These are phyloP conservation scores for Tricholoma hemisulphureum DNA, from an alignment of 768 basidiomycete species.

Conservation along the genomic window DNA sequence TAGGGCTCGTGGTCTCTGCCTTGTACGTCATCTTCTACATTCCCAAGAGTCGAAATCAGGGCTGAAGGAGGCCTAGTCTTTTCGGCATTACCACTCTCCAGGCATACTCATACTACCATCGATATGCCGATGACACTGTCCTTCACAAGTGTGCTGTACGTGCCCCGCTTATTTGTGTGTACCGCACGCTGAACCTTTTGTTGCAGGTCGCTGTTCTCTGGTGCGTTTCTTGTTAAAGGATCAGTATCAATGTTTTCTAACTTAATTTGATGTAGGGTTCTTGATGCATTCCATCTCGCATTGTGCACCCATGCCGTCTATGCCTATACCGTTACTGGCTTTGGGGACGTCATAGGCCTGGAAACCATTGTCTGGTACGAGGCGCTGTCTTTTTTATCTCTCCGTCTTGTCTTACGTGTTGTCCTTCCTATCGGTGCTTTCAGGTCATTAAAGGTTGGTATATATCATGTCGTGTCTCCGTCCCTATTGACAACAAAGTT, in stretches of 20 bases:
- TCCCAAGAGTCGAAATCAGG: background rate
- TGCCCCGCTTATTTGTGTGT: background rate
- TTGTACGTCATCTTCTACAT: conserved; percentile 26
- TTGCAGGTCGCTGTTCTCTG: conserved; percentile 34
- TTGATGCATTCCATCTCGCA: conserved; percentile 28
- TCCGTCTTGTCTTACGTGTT: background rate
- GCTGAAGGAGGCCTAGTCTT: conserved; percentile 23
- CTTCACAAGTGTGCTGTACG: conserved; percentile 39
- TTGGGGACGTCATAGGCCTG: conserved; percentile 21
- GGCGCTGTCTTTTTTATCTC: background rate
- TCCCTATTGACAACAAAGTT: background rate
- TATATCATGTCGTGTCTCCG: background rate
- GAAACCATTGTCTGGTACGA: conserved; percentile 10
- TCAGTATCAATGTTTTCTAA: background rate
- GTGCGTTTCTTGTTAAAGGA: conserved; percentile 21
- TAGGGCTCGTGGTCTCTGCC: conserved; percentile 34
- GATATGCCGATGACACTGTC: conserved; percentile 33
- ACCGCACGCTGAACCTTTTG: background rate
- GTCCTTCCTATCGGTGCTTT: background rate
- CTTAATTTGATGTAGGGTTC: conserved; percentile 15
- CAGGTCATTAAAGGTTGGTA: conserved; percentile 27
- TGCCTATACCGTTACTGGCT: conserved; percentile 22
- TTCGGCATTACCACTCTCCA: conserved; percentile 42
- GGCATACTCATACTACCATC: conserved; percentile 40
- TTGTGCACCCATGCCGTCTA: conserved; percentile 30